Conservation (phyloP, 768 basidiomycete genomes). For the Russula emetica region DNA sequence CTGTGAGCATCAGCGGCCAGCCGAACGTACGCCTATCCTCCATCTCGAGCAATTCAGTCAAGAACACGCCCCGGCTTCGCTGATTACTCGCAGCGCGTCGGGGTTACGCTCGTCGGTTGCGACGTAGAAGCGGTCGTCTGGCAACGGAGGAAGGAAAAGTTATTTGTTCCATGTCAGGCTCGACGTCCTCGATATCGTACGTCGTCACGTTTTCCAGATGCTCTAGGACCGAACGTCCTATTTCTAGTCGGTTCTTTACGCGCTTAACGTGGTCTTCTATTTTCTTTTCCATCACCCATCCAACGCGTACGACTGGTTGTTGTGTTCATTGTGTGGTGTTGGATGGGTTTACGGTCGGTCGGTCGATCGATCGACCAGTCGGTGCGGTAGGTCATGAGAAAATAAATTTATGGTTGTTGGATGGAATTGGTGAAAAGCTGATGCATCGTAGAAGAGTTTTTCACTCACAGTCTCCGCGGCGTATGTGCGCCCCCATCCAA, state of each 20-base stretch:
- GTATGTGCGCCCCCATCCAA: slow-evolving; percentile 45
- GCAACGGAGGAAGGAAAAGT: not conserved
- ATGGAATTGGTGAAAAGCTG: too few species aligned
- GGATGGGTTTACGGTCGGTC: too few species aligned
- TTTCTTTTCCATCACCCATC: slow-evolving; percentile 37
- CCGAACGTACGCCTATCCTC: slow-evolving; percentile 39
- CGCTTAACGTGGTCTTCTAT: slow-evolving; percentile 37
- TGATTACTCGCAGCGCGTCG: slow-evolving; percentile 34
- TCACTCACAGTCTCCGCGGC: slow-evolving; percentile 41
- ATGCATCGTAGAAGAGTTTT: not conserved
- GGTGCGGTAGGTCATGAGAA: too few species aligned
- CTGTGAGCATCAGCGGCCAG: slow-evolving; percentile 44
- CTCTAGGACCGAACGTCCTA: slow-evolving; percentile 33
- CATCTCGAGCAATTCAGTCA: slow-evolving; percentile 41
- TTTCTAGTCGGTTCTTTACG: slow-evolving; percentile 31
- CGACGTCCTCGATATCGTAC: slow-evolving; percentile 14
- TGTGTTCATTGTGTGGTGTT: not conserved
- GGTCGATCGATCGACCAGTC: too few species aligned
- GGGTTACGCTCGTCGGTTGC: slow-evolving; percentile 43
- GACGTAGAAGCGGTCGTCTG: slow-evolving; percentile 32
- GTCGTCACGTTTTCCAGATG: slow-evolving; percentile 7
- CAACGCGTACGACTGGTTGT: slow-evolving; percentile 33
- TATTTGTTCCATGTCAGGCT: slow-evolving; percentile 12
- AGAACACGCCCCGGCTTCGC: slow-evolving; percentile 39
- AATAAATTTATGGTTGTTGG: too few species aligned